These are phyloP conservation scores for Ogataea populi-albae DNA, from an alignment of 805 yeast genomes.

Conservation along the genomic window DNA sequence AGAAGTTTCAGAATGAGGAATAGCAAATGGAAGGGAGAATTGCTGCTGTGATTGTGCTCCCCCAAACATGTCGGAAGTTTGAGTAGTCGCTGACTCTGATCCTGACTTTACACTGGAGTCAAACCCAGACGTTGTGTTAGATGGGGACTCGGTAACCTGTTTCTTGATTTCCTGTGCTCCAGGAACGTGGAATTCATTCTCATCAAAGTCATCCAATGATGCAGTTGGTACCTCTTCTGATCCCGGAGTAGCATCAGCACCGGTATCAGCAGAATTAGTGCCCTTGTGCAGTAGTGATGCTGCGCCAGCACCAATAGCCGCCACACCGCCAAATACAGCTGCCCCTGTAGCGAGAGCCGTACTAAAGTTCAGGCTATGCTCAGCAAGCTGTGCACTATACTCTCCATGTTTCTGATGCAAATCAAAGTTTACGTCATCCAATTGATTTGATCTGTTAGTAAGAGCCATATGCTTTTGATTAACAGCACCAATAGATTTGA, in stretches of 20 bases:
- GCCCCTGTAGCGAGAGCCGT: conserved; percentile 30
- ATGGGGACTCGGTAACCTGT: conserved; percentile 19
- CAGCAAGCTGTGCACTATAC: conserved; percentile 31
- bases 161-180: conserved; percentile 15
- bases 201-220: conserved; percentile 31
- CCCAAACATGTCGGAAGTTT: conserved; percentile 41
- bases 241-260: conserved; percentile 3
- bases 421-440: conserved; percentile 40
- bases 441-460: conserved; percentile 16
- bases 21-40: conserved; percentile 39
- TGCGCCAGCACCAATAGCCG: conserved; percentile 18
- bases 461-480: conserved; percentile 26
- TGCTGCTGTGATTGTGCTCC: conserved; percentile 22
- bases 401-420: conserved; percentile 36
- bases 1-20: conserved; percentile 83
- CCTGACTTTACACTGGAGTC: conserved; percentile 19
- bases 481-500: conserved; percentile 26
- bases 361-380: conserved; percentile 30
- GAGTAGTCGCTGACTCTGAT: conserved; percentile 45
- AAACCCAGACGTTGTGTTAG: conserved; percentile 21
- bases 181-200: conserved; percentile 20
- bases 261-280: background rate
- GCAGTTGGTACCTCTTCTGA: conserved; percentile 34
- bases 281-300: conserved; percentile 10
- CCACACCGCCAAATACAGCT: conserved; percentile 22